Conservation (phyloP, 495 filamentous ascomycete species). For the Penicillium lividum region DNA sequence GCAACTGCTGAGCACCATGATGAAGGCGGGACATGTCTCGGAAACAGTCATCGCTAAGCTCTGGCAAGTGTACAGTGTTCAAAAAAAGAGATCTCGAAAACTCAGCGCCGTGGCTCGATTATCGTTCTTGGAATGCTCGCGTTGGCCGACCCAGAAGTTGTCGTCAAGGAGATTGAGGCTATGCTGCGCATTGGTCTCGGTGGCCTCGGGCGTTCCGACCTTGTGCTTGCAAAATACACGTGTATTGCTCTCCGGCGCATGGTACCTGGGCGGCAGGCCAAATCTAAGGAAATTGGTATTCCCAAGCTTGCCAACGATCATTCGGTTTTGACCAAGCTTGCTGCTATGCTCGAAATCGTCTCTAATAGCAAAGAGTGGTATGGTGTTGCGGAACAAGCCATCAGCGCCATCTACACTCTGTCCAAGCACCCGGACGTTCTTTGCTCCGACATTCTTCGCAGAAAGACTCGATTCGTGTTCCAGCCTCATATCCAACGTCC, state of each 20-base stretch:
- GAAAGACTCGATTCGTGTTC: conserved; percentile 86
- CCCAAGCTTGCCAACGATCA: conserved; percentile 90
- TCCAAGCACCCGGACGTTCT: conserved; percentile 92
- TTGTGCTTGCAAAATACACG: conserved; percentile 90
- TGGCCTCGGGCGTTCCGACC: conserved; percentile 71
- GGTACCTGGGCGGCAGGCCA: conserved; percentile 78
- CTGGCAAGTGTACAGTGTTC: conserved; percentile 96
- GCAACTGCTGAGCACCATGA: conserved; percentile 94
- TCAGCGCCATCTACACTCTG: conserved; percentile 92
- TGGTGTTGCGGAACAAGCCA: conserved; percentile 95
- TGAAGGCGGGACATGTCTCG: conserved; percentile 84
- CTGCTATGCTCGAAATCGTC: conserved; percentile 78
- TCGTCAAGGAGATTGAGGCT: conserved; percentile 88
- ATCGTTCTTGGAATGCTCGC: conserved; percentile 98
- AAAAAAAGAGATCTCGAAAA: conserved; percentile 91
- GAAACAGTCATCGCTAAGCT: conserved; percentile 87
- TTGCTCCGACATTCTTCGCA: conserved; percentile 86
- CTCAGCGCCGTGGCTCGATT: conserved; percentile 89
- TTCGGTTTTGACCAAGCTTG: conserved; percentile 75
- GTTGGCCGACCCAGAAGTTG: conserved; percentile 86
- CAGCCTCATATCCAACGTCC: conserved; percentile 38
- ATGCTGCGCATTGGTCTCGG: conserved; percentile 92
- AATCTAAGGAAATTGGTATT: conserved; percentile 65
- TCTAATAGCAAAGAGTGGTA: conserved; percentile 95
- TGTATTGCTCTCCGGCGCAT: conserved; percentile 91